Evolutionary conservation across 2,329 filamentous ascomycete species (phyloP), one percentile per base, ranked within the genome.

Genomic region (Penicillium thymicola): DNA sequence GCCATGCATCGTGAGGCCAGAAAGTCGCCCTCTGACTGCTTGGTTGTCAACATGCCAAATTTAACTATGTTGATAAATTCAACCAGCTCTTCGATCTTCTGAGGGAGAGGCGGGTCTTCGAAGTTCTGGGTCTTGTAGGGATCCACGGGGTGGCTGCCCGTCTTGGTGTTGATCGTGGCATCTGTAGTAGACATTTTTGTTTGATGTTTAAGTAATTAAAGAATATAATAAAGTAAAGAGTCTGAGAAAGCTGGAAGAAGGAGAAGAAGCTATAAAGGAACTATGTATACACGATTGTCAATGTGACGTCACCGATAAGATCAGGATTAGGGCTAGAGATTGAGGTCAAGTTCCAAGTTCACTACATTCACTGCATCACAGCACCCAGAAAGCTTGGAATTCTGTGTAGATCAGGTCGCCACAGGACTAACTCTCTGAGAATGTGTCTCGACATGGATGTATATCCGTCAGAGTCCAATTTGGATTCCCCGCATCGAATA

Each of bases 31-130:
- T 81, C 79, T 2, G 82, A 85, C 37, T 68, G 58, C 48, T 86
- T 82, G 23, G 92, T 95, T 9, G 91, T 94, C 85, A 96, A 86
- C 88, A 96, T 90, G 74, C 89, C 89, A 71, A 91, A 95, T 76
- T 95, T 96, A 79, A 82, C 83, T 60, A 81, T 80, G 37, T 83
- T 81, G 70, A 90, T 83, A 74, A 96, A 96, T 14, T 79, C 77
- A 66, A 81, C 78, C 38, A 96, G 82, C 58, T 89, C 89, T 57
- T 88, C 82, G 60, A 95, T 80, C 79, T 95, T 96, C 61, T 90
- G 83, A 65, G 89, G 83, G 34, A 91, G 75, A 3, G 85, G 79
- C 64, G 84, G 77, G 44, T 96, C 90, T 67, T 91, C 82, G 56
- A 85, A 79, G 76, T 89, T 92, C 76, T 87, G 84, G 58, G 89